These are phyloP conservation scores for Aspergillus diversus DNA, from an alignment of 495 filamentous ascomycete species.

Conservation along the genomic window DNA sequence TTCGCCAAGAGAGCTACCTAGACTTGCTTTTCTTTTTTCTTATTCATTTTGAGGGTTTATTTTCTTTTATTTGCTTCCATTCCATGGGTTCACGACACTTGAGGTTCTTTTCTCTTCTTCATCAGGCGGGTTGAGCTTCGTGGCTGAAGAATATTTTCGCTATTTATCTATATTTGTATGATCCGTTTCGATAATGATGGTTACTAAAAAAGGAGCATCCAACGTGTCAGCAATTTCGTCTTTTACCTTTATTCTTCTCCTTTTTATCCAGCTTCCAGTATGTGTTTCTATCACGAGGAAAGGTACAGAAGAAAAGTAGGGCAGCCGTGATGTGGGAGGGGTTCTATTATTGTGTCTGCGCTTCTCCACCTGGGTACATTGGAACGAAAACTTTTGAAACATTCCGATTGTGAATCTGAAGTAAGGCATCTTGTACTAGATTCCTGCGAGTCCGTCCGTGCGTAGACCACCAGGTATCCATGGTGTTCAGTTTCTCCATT, in stretches of 20 bases:
- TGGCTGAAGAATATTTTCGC: slow-evolving; percentile 38
- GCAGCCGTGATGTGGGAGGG: not conserved
- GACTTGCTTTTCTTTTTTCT: slow-evolving; percentile 31
- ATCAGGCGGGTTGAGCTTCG: slow-evolving; percentile 39
- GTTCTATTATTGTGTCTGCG: not conserved
- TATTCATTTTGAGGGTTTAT: slow-evolving; percentile 32
- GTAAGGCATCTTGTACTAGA: no score
- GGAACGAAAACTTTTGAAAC: not conserved
- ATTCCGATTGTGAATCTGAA: no score
- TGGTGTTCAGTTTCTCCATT: no score
- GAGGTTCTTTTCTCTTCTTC: slow-evolving; percentile 31
- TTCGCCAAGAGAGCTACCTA: slow-evolving; percentile 82
- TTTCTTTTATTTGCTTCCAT: slow-evolving; percentile 25
- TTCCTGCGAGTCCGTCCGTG: no score
- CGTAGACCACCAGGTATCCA: no score
- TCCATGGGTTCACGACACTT: slow-evolving; percentile 28
- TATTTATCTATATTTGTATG: slow-evolving; percentile 34
- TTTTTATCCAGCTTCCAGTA: not conserved
- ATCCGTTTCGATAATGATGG: slow-evolving; percentile 51
- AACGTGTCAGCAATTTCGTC: slow-evolving; percentile 44
- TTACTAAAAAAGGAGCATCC: slow-evolving; percentile 40
- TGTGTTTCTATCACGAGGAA: not conserved
- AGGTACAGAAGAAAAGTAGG: not conserved
- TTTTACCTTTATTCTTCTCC: slow-evolving; percentile 18
- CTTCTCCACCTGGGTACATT: not conserved